Evolutionary conservation across 2,329 filamentous ascomycete species (phyloP), one percentile per base, ranked within the genome.

Genomic region (Drechslerella dactyloides): DNA sequence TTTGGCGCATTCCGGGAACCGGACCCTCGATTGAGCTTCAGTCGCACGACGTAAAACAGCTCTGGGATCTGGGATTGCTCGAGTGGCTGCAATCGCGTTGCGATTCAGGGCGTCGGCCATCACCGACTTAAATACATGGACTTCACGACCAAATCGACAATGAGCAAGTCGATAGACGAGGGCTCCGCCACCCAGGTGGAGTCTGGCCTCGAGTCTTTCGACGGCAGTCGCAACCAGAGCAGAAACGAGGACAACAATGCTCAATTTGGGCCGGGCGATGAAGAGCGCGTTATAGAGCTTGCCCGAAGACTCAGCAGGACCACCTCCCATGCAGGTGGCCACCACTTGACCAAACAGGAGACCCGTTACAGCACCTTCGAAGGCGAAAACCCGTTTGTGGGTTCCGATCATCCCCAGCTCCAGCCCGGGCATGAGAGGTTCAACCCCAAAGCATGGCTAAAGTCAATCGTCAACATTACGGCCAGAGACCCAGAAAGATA

Each of bases 401-500:
- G 60, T n/a, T 66, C 69, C 17, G 21, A 51, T 10, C 65, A 73
- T 15, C 69, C 69, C 8, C 55, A 35, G 52, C 69, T 73, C 21
- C 66, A 73, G 51, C 69, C 69, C 8, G 51, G 44, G 37, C 53
- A 59, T 30, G 61, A 73, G 24, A 44, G 37, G 13, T 73, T 73
- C 61, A 65, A 61, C 15, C 62, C 69, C 24, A 73, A 66, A 35
- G 69, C 69, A 17, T 73, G 69, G 69, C 56, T 73, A n/a, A 60
- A 66, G 37, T 73, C 85, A 35, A 78, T 89, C 8, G 83, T 86
- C 33, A 81, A 82, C 70, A 79, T 85, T 70, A 81, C 82, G 51
- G 81, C 82, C 33, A 81, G 80, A 72, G 83, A 84, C 65, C 87
- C 85, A 58, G 81, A 82, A 74, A 78, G 80, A 13, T 86, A 86